These are phyloP conservation scores for Chenopodium quinoa DNA, from an alignment of 148 eudicot genomes.

Conservation along the genomic window DNA sequence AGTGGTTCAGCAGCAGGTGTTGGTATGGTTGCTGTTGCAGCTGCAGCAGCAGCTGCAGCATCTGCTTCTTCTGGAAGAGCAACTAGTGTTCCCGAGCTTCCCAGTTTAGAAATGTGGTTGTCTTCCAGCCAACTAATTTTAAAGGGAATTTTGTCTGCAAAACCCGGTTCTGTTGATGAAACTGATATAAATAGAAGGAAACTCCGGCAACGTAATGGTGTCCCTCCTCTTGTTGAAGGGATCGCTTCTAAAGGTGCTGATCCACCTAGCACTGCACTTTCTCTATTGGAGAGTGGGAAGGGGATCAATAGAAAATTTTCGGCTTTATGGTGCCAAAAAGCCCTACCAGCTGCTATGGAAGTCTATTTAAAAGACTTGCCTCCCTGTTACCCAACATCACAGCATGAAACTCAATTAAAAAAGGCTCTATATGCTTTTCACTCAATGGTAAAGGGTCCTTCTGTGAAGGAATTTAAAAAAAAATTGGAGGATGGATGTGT, in stretches of 20 bases:
- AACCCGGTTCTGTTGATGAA: slow-evolving; percentile 42
- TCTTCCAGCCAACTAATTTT: slow-evolving; percentile 67
- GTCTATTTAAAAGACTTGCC: slow-evolving; percentile 74
- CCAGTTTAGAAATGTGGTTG: slow-evolving; percentile 69
- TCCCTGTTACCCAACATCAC: slow-evolving; percentile 67
- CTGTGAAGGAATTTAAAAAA: slow-evolving; percentile 56
- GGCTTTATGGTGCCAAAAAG: slow-evolving; percentile 70
- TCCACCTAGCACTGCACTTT: slow-evolving; percentile 53
- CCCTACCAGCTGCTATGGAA: slow-evolving; percentile 78
- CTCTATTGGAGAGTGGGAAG: slow-evolving; percentile 56
- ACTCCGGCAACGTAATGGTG: slow-evolving; percentile 41
- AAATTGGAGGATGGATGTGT: slow-evolving; percentile 75
- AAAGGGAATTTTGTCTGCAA: slow-evolving; percentile 59
- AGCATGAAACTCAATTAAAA: slow-evolving; percentile 65
- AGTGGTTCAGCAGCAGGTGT: slow-evolving; percentile 71
- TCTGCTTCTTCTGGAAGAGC: slow-evolving; percentile 74
- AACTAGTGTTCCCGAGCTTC: slow-evolving; percentile 68
- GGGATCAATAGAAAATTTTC: slow-evolving; percentile 70
- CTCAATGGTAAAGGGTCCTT: slow-evolving; percentile 88
- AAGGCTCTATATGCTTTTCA: slow-evolving; percentile 62
- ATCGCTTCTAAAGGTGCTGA: slow-evolving; percentile 41
- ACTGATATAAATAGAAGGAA: slow-evolving; percentile 41
- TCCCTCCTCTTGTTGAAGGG: slow-evolving; percentile 47
- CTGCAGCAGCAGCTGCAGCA: slow-evolving; percentile 92
- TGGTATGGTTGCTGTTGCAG: slow-evolving; percentile 91